Conservation (phyloP, 495 filamentous ascomycete genomes). For the Echria macrotheca region DNA sequence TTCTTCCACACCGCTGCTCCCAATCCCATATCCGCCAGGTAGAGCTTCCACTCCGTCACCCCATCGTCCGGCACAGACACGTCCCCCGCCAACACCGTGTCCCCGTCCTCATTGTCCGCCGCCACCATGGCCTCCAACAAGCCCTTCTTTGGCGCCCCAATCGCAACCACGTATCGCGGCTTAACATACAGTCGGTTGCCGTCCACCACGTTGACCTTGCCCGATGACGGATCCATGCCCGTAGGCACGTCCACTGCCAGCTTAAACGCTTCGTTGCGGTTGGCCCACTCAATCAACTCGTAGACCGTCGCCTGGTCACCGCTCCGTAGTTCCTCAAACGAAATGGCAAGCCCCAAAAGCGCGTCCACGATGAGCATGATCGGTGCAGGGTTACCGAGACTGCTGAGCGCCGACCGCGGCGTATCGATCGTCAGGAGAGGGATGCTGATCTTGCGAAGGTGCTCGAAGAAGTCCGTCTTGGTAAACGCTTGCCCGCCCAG, state of each 20-base stretch:
- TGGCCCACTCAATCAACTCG: conserved; percentile 81
- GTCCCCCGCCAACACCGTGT: conserved; percentile 22
- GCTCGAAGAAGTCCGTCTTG: conserved; percentile 49
- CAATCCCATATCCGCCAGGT: conserved; percentile 81
- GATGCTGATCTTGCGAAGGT: conserved; percentile 36
- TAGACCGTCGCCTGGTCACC: conserved; percentile 78
- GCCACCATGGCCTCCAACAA: conserved; percentile 63
- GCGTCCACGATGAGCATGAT: conserved; percentile 86
- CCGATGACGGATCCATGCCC: conserved; percentile 74
- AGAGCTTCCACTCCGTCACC: conserved; percentile 60
- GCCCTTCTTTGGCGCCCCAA: conserved; percentile 81
- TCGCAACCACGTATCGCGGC: conserved; percentile 68
- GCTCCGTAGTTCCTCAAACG: conserved; percentile 75
- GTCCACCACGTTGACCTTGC: conserved; percentile 54
- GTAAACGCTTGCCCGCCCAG: conserved; percentile 65
- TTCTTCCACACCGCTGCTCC: conserved; percentile 78
- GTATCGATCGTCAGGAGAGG: conserved; percentile 34
- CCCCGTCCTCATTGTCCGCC: conserved; percentile 49
- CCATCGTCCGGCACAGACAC: conserved; percentile 26
- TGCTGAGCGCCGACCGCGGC: conserved; percentile 28
- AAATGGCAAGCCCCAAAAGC: conserved; percentile 73
- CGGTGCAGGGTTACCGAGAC: conserved; percentile 32
- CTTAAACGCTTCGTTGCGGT: conserved; percentile 68
- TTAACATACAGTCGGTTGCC: conserved; percentile 67
- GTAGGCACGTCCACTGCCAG: conserved; percentile 83